Base-by-base conservation (phyloP, 2,329 filamentous ascomycete genomes). In the Cytospora piceae region DNA sequence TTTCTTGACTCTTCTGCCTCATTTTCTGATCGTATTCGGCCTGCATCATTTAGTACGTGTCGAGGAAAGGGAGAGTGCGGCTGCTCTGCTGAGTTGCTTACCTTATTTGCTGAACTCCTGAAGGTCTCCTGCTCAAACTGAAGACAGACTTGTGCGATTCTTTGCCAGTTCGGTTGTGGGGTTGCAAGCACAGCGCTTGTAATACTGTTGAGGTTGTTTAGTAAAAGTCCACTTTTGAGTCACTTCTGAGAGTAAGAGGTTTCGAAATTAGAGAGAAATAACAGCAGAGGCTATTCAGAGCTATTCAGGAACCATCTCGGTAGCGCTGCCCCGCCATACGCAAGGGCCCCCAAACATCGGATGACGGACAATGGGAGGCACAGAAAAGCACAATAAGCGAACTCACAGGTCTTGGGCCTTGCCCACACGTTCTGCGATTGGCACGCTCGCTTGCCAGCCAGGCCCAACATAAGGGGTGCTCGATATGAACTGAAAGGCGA, bases 21-120 rank as follows among this genome's bases (percentile, higher is more conserved):
- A 87, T 80, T 37, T 77, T 74, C 59, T 79, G 76, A 20, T 87
- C 83, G 69, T 87, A 87, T 0, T 73, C 74, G 61, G 77, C 75
- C 85, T 87, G 61, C 55, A 14, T 11, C 32, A 37, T 71, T 75
- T 54, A 75, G 71, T 68, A 51, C 20, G 29, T 53, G 11, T 62
- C 58, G n/a, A 53, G 1, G 58, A 22, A 39, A 39, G 32, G 17
- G 55, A 17, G 29, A 20, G 14, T 29, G 27, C 14, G 29, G 24
- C 3, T 37, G 52, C 22, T 51, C 3, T 37, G 52, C 22, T 51
- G 53, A 54, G 24, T 55, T 31, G 67, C 76, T 66, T 74, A 86
- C 85, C 75, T 82, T 85, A 66, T 81, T 83, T 5, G 76, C 74
- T 7, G 81, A 80, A 17, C 77, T 78, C 17, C 77, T 67, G 59